A percentile compares a stretch with the other conserved stretches of the same genome.
Conservation (phyloP, 2,329 filamentous ascomycete species). For the Thelonectria discophora region DNA sequence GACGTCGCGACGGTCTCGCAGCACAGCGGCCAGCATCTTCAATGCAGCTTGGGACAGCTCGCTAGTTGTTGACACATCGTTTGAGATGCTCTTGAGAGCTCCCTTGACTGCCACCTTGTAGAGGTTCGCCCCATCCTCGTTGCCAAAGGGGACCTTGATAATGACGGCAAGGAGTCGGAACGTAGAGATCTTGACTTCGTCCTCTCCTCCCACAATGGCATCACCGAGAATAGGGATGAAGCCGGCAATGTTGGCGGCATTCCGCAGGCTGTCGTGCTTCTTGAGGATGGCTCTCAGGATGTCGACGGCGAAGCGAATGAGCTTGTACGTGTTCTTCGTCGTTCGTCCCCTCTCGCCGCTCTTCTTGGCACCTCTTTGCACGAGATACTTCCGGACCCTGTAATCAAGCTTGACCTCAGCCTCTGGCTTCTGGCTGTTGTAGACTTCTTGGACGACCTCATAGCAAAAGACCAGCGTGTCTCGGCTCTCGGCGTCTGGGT, state of each 20-base stretch:
- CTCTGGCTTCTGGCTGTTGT: slow-evolving; percentile 67
- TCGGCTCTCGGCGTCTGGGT: slow-evolving; percentile 78
- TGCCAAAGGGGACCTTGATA: slow-evolving; percentile 82
- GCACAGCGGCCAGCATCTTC: slow-evolving; percentile 85
- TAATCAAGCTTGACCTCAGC: slow-evolving; percentile 66
- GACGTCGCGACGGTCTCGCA: slow-evolving; percentile 82
- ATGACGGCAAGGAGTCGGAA: slow-evolving; percentile 87
- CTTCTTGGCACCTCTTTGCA: slow-evolving; percentile 82
- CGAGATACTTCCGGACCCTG: slow-evolving; percentile 75
- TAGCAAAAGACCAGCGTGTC: slow-evolving; percentile 95
- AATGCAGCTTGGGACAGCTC: slow-evolving; percentile 88
- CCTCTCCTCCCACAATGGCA: slow-evolving; percentile 81
- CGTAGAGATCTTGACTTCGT: slow-evolving; percentile 90
- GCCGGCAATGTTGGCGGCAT: slow-evolving; percentile 78
- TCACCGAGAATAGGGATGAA: slow-evolving; percentile 93
- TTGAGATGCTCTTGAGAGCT: slow-evolving; percentile 82
- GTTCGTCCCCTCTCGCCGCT: slow-evolving; percentile 75
- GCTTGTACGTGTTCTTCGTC: slow-evolving; percentile 84
- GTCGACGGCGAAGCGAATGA: slow-evolving; percentile 88
- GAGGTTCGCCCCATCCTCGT: slow-evolving; percentile 70
- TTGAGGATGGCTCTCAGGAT: slow-evolving; percentile 85
- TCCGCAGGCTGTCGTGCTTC: slow-evolving; percentile 84
- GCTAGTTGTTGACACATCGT: slow-evolving; percentile 78
- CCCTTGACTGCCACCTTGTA: slow-evolving; percentile 85
- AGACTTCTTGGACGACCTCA: slow-evolving; percentile 88